Base-by-base conservation (phyloP, 2,329 filamentous ascomycete species). In the Exserohilum turcica region DNA sequence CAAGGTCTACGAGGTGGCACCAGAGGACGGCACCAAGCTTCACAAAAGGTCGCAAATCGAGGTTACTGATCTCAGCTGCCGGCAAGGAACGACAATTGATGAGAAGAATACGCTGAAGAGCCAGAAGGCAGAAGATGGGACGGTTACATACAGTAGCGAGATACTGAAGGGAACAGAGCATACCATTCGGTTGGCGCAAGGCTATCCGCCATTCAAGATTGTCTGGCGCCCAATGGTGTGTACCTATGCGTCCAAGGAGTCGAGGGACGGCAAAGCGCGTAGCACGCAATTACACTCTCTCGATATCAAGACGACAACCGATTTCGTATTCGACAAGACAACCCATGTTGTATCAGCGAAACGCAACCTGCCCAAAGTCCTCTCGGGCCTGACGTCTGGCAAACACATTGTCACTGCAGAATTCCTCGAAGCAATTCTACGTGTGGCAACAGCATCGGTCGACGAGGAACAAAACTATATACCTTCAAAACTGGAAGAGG, bases 341-440 rank as follows among this genome's bases (percentile, higher is more conserved):
- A 96, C 93, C 0, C 92, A 97, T 73, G 89, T 96, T 9, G 86
- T 97, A 29, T 87, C 91, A 6, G 90, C 86, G 72, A 97, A 96
- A 75, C 84, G 94, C 42, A 99, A 97, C 72, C 93, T 91, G 0
- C 84, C 92, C 0, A 92, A 91, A 61, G 91, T 90, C 0, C 80
- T 99, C 2, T 91, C 95, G 68, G 93, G 91, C 2, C 79, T 99
- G 8, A 87, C 97, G 32, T 89, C 92, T 65, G 91, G 85, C 12
- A 88, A 84, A 72, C 85, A 86, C 62, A 87, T 97, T 36, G 91
- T 97, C 9, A 85, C 85, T 3, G 81, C 84, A 31, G 78, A 83
- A 0, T 97, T 89, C 62, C 79, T 96, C 12, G 85, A 92, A 57
- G 88, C 88, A 0, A 76, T 97, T 0, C 79, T 86, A 0, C 78